Conservation (phyloP, 257 asterid genomes). For the Nicotiana obtusifolia region DNA sequence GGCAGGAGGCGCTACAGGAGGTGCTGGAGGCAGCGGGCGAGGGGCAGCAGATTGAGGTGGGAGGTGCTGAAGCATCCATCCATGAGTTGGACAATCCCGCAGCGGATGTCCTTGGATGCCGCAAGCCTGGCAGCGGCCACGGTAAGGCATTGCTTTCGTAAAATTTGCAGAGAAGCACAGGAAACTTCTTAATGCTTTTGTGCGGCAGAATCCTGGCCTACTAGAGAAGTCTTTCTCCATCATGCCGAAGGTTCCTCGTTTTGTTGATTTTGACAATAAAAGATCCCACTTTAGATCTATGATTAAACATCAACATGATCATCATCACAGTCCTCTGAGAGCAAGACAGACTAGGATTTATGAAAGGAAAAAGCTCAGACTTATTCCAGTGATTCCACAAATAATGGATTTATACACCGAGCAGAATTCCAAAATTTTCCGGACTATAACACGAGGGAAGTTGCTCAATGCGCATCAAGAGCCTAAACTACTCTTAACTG, state of each 20-base stretch:
- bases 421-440: neutral
- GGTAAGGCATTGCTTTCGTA: slow-evolving; percentile 64
- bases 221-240: slow-evolving; percentile 90
- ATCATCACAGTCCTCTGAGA: slow-evolving; percentile 70
- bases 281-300: slow-evolving; percentile 86
- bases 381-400: neutral
- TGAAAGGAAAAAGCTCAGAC: neutral
- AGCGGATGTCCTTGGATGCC: too few species aligned
- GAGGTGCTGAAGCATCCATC: too few species aligned
- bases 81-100: too few species aligned
- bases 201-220: slow-evolving; percentile 91
- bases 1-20: too few species aligned
- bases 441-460: neutral
- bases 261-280: slow-evolving; percentile 91
- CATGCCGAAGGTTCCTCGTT: slow-evolving; percentile 93
- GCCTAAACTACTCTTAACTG: neutral
- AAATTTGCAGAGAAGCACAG: slow-evolving; percentile 84
- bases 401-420: neutral
- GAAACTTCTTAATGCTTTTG: slow-evolving; percentile 83
- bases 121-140: too few species aligned
- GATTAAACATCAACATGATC: slow-evolving; percentile 93
- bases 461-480: neutral
- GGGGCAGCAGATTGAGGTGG: too few species aligned
- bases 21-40: too few species aligned
- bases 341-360: neutral